Percentiles rank a stretch among this genome's conserved stretches.
Conservation (phyloP, 495 filamentous ascomycete species). For the Recurvomyces mirabilis region DNA sequence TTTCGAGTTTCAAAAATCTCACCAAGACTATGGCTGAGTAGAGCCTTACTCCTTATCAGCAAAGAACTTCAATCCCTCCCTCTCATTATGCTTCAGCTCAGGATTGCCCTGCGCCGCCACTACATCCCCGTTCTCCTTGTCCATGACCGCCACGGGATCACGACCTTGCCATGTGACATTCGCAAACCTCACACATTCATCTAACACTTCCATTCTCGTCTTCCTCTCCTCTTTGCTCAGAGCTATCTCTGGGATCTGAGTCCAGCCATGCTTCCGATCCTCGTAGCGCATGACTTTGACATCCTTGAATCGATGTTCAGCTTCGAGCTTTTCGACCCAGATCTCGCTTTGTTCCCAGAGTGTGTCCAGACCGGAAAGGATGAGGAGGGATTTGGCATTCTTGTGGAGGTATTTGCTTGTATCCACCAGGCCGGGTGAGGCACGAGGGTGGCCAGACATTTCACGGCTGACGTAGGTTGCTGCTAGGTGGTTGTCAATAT, state of each 20-base stretch:
- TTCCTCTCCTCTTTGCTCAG: constrained; percentile 24
- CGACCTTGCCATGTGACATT: constrained; percentile 10
- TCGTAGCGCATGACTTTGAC: constrained; percentile 25
- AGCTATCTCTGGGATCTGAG: constrained; percentile 26
- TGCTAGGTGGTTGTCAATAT: constrained; percentile 16
- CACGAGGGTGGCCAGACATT: constrained; percentile 16
- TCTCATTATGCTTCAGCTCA: constrained; percentile 3
- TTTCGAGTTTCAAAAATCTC: too few species aligned
- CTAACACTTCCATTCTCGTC: constrained; percentile 22
- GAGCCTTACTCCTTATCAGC: too few species aligned
- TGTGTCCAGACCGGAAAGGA: constrained; percentile 28
- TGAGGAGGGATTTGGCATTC: constrained; percentile 27
- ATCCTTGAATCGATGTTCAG: constrained; percentile 11
- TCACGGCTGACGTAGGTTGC: constrained; percentile 15
- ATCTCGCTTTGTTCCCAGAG: constrained; percentile 29
- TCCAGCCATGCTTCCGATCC: constrained; percentile 30
- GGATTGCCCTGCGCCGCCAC: constrained; percentile 6
- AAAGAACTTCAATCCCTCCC: background rate
- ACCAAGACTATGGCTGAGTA: too few species aligned
- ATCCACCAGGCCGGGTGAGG: constrained; percentile 25
- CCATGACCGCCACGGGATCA: constrained; percentile 10
- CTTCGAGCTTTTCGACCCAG: constrained; percentile 25
- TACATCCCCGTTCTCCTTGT: constrained; percentile 2
- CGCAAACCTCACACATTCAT: constrained; percentile 14
- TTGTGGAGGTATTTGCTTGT: constrained; percentile 18